These are phyloP conservation scores for Umbelopsis sp. DNA, from an alignment of 192 early-diverging fungal genomes.

Conservation along the genomic window DNA sequence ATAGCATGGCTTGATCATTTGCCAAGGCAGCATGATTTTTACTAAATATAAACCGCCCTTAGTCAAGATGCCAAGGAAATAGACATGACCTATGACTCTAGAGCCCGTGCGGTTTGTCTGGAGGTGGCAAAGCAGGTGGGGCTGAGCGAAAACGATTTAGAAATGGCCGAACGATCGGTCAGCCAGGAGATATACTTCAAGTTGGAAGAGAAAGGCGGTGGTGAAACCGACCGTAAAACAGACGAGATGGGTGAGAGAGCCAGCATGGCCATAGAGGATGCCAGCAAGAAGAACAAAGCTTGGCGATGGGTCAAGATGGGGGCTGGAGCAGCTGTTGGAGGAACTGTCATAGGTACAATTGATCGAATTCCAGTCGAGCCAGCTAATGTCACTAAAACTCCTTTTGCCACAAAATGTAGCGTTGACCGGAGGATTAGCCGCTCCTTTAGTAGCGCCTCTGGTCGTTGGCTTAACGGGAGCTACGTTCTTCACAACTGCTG, in stretches of 20 bases:
- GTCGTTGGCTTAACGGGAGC: constrained; percentile 53
- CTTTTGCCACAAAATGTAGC: constrained; percentile 15
- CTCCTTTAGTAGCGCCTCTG: constrained; percentile 56
- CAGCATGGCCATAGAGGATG: constrained; percentile 44
- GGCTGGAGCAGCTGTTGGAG: constrained; percentile 55
- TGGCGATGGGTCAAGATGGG: constrained; percentile 58
- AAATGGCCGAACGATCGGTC: constrained; percentile 46
- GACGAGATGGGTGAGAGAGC: constrained; percentile 38
- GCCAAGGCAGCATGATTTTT: neutral
- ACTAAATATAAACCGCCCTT: neutral
- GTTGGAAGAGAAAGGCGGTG: constrained; percentile 19
- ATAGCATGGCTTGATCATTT: neutral
- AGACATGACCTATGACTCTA: constrained; percentile 49
- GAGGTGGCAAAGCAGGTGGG: constrained; percentile 38
- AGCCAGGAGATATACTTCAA: constrained; percentile 59
- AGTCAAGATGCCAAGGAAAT: neutral
- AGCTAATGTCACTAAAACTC: neutral
- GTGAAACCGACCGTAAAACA: neutral
- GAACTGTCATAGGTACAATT: constrained; percentile 52
- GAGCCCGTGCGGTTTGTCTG: constrained; percentile 50
- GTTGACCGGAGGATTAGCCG: constrained; percentile 48
- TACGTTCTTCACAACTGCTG: constrained; percentile 55
- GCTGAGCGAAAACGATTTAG: constrained; percentile 33
- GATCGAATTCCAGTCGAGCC: neutral
- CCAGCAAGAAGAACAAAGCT: constrained; percentile 49